These are phyloP conservation scores for Fraxinus dipetala DNA, from an alignment of 305 asterid species.

Conservation along the genomic window DNA sequence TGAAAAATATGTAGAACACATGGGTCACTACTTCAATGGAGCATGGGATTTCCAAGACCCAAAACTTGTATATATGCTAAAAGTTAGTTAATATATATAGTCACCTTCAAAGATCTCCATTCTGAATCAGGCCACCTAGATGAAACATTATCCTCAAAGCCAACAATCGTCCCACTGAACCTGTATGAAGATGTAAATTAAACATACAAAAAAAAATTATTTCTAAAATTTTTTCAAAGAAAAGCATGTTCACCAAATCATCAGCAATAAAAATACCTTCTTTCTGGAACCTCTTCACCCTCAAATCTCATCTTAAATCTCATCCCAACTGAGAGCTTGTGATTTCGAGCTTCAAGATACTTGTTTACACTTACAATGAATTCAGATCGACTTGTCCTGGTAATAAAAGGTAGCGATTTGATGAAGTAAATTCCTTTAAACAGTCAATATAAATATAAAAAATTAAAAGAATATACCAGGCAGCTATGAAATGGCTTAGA, in stretches of 20 bases:
- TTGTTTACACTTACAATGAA: conserved; percentile 75
- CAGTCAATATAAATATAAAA: conserved; percentile 1
- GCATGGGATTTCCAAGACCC: neutral
- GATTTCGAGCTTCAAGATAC: conserved; percentile 81
- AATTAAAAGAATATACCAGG: neutral
- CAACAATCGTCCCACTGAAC: conserved; percentile 96
- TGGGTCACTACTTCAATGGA: conserved; percentile 10
- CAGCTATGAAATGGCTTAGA: conserved; percentile 15
- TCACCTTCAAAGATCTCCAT: conserved; percentile 91
- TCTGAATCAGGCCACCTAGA: conserved; percentile 83
- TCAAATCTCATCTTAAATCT: conserved; percentile 96
- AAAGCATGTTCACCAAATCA: neutral
- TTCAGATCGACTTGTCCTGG: conserved; percentile 86
- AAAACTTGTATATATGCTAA: neutral
- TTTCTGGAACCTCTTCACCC: conserved; percentile 94
- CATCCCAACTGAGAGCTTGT: conserved; percentile 89
- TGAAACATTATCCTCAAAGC: conserved; percentile 57
- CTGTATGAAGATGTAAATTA: conserved; percentile 35
- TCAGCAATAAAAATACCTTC: conserved; percentile 53
- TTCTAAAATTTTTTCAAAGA: neutral
- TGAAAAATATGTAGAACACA: neutral
- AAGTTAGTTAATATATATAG: neutral
- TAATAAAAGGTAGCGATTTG: conserved; percentile 13
- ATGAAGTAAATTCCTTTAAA: conserved; percentile 10
- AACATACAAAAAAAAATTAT: neutral